A percentile compares a stretch with the other conserved stretches of the same genome.
Conservation (phyloP, 257 asterid species). For the Przewalskia tangutica region DNA sequence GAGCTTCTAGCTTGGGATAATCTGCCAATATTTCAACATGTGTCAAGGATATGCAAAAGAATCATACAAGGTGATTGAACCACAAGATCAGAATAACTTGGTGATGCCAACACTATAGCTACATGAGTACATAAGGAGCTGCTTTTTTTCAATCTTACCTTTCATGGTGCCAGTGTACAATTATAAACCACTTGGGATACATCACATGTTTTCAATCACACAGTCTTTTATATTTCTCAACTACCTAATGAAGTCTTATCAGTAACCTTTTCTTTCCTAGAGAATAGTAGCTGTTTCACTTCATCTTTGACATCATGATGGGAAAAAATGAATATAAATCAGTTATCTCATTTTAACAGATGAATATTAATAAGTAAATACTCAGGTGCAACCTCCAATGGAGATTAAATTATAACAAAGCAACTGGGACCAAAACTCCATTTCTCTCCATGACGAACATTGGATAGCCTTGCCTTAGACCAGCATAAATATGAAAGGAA, state of each 20-base stretch:
- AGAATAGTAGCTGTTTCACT: background rate
- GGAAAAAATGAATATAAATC: background rate
- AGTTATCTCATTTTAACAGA: background rate
- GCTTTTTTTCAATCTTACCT: background rate
- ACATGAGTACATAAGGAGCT: background rate
- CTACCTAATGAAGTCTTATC: background rate
- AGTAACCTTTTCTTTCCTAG: background rate
- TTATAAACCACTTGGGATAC: background rate
- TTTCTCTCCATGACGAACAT: background rate
- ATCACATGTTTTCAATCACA: background rate
- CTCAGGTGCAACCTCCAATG: background rate
- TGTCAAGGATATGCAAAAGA: background rate
- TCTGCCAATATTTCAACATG: constrained; percentile 38
- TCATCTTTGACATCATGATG: background rate
- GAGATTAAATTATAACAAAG: background rate
- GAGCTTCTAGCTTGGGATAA: constrained; percentile 71
- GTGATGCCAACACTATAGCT: background rate
- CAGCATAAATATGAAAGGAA: background rate
- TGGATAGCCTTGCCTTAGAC: background rate
- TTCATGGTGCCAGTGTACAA: background rate
- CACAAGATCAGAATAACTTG: background rate
- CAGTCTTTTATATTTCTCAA: background rate
- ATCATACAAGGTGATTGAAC: background rate
- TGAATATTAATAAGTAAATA: background rate
- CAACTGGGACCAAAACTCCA: background rate